phyloP scores from a whole-genome alignment of 768 basidiomycete species.

The Lactarius sanguifluus region DNA sequence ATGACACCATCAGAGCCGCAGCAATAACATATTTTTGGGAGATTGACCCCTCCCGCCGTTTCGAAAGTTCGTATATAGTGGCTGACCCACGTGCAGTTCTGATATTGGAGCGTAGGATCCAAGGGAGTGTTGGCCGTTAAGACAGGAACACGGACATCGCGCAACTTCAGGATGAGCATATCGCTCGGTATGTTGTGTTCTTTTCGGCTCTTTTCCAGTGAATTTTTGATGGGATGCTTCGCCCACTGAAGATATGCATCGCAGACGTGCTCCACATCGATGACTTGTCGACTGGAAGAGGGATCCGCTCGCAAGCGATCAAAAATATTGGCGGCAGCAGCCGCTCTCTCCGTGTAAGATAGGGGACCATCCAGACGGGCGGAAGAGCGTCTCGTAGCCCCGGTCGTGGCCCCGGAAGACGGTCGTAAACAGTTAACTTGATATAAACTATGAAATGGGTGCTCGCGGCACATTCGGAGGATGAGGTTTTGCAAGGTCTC shows the following conservation, averaged over 20 bases:
- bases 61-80: constrained; percentile 58
- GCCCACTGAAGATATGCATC: constrained; percentile 74
- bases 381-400: constrained; percentile 45
- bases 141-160: constrained; percentile 71
- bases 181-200: constrained; percentile 45
- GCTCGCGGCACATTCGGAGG: constrained; percentile 77
- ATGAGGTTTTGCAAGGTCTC: constrained; percentile 61
- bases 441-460: constrained; percentile 92
- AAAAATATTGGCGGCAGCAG: constrained; percentile 65
- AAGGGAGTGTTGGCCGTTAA: constrained; percentile 70
- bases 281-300: constrained; percentile 41
- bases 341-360: constrained; percentile 57
- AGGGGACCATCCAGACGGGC: constrained; percentile 43
- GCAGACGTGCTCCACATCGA: constrained; percentile 59
- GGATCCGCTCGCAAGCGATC: constrained; percentile 50
- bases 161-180: constrained; percentile 49
- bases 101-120: constrained; percentile 69
- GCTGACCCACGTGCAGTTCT: constrained; percentile 64
- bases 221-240: constrained; percentile 50
- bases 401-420: constrained; percentile 29
- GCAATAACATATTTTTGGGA: constrained; percentile 79
- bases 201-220: constrained; percentile 29
- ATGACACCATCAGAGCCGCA: constrained; percentile 59
- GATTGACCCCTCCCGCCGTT: constrained; percentile 74
- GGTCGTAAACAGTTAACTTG: constrained; percentile 77